phyloP scores from a whole-genome alignment of 371 early-diverging fungal genomes.

The Furculomyces boomerangus region DNA sequence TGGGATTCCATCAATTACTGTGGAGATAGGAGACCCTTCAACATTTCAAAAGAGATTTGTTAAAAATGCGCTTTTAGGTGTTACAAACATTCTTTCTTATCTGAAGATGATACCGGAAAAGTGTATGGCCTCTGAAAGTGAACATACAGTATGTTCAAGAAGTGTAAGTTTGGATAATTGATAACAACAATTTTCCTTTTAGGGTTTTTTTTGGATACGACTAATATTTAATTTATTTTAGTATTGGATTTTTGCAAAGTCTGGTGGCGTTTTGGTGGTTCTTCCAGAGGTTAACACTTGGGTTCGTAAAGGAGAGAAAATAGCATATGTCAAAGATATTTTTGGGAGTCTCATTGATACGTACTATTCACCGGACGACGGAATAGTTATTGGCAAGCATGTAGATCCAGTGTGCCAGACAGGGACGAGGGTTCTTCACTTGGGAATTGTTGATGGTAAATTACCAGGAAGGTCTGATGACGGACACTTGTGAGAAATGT shows the following conservation, averaged over 20 bases:
- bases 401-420: constrained; percentile 62
- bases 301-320: constrained; percentile 65
- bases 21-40: constrained; percentile 66
- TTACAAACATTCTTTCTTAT: constrained; percentile 41
- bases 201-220: not conserved
- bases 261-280: constrained; percentile 57
- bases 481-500: constrained; percentile 36
- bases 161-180: constrained; percentile 18
- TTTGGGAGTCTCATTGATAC: constrained; percentile 83
- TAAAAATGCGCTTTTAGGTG: constrained; percentile 37
- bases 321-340: constrained; percentile 78
- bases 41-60: constrained; percentile 55
- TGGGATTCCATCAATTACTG: constrained; percentile 72
- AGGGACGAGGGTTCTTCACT: constrained; percentile 58
- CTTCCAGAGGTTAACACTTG: constrained; percentile 73
- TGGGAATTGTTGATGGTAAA: constrained; percentile 48
- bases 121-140: constrained; percentile 24
- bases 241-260: constrained; percentile 39
- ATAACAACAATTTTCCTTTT: constrained; percentile 5
- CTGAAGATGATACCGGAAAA: constrained; percentile 39
- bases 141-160: constrained; percentile 34
- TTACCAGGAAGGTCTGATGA: constrained; percentile 32
- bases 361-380: constrained; percentile 70
- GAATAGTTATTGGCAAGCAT: constrained; percentile 45
- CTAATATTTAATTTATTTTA: constrained; percentile 2